phyloP scores from a whole-genome alignment of 768 basidiomycete genomes.

The Hirschioporus abietinus region DNA sequence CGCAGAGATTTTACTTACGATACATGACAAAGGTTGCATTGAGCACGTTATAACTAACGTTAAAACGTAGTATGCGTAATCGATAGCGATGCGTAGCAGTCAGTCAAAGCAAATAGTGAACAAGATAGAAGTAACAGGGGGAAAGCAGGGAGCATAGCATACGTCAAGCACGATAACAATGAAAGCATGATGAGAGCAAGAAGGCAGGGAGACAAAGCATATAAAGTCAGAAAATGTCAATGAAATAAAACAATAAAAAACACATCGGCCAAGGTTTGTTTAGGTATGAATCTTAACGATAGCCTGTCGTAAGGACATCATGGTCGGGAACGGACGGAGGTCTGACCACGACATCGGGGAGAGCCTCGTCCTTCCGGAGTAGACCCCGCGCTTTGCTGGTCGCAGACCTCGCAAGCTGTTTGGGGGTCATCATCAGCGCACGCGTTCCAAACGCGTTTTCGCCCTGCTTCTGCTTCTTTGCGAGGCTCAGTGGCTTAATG shows the following conservation, averaged over 20 bases:
- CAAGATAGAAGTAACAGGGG: neutral
- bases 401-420: slow-evolving; percentile 56
- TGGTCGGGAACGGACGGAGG: slow-evolving; percentile 51
- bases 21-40: neutral
- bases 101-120: neutral
- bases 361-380: slow-evolving; percentile 48
- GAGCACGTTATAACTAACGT: neutral
- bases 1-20: neutral
- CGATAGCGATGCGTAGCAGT: neutral
- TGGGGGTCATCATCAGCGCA: slow-evolving; percentile 43
- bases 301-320: slow-evolving; percentile 38
- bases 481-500: slow-evolving; percentile 52
- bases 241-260: slow-evolving; percentile 12
- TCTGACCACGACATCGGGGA: slow-evolving; percentile 57
- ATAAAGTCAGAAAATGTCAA: slow-evolving; percentile 6
- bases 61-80: neutral
- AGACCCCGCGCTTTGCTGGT: slow-evolving; percentile 56
- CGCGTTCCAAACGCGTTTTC: slow-evolving; percentile 28
- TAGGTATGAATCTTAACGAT: slow-evolving; percentile 25
- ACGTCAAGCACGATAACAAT: slow-evolving; percentile 14
- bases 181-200: slow-evolving; percentile 2
- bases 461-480: slow-evolving; percentile 44
- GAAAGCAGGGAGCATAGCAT: slow-evolving; percentile 9
- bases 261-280: slow-evolving; percentile 16
- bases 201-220: slow-evolving; percentile 10